Evolutionary conservation across 805 yeast species (phyloP).

Genomic region (Candida ulmi): DNA sequence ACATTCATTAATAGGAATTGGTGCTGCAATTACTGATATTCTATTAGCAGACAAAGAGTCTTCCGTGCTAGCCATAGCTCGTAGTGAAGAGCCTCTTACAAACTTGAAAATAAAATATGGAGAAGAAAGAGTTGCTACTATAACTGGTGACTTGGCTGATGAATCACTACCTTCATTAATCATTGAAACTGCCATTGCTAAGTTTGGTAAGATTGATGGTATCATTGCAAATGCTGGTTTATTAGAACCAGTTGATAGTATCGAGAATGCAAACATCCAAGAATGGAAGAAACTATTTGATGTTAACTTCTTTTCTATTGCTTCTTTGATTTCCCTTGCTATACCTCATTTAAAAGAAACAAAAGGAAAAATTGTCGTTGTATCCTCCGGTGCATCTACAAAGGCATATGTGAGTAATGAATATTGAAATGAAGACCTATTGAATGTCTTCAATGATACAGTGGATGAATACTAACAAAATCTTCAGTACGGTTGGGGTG

Average conservation of each 20-base stretch:
- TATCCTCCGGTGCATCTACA: conserved; percentile 84
- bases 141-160: conserved; percentile 59
- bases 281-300: conserved; percentile 66
- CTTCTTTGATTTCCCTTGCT: conserved; percentile 47
- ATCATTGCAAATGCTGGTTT: conserved; percentile 79
- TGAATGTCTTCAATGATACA: too few relatives aligned
- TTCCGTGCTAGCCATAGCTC: conserved; percentile 65
- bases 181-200: conserved; percentile 37
- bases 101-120: conserved; percentile 41
- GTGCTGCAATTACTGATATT: conserved; percentile 62
- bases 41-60: conserved; percentile 32
- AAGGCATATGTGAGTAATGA: conserved; percentile 37
- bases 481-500: conserved; percentile 80
- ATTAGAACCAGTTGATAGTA: conserved; percentile 64
- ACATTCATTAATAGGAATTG: conserved; percentile 56
- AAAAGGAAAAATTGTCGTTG: conserved; percentile 66
- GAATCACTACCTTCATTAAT: conserved; percentile 30
- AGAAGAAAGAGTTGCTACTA: conserved; percentile 39
- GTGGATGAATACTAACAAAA: too few relatives aligned
- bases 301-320: conserved; percentile 72
- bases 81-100: conserved; percentile 47
- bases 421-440: conserved; percentile 1
- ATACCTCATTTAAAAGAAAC: conserved; percentile 52
- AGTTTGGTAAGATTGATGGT: conserved; percentile 56
- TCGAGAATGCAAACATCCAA: conserved; percentile 46